A percentile compares a stretch with the other conserved stretches of the same genome.
phyloP scores from a whole-genome alignment of 1,284 basidiomycete genomes.

The Lignosus rhinocerotis region DNA sequence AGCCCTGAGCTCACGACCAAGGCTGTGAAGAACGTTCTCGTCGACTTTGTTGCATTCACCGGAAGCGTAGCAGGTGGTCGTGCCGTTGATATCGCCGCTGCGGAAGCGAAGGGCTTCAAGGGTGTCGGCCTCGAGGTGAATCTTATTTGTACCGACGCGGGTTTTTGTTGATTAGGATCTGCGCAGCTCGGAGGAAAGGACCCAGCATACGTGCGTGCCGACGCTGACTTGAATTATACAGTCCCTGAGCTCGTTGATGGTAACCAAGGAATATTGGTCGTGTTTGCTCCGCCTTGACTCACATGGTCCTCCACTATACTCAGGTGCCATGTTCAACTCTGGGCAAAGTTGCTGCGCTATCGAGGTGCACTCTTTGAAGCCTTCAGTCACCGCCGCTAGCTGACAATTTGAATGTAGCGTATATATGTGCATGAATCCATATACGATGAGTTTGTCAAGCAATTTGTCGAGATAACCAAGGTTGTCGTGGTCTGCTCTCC shows the following conservation, averaged over 20 bases:
- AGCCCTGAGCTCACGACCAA: slow-evolving; percentile 64
- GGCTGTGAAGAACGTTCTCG: slow-evolving; percentile 65
- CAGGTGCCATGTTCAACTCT: slow-evolving; percentile 92
- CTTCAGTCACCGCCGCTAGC: too few species aligned
- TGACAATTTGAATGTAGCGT: slow-evolving; percentile 48
- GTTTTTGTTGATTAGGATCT: neutral
- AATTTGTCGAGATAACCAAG: slow-evolving; percentile 75
- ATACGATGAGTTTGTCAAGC: slow-evolving; percentile 80
- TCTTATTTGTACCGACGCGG: neutral
- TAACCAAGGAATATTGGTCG: slow-evolving; percentile 26
- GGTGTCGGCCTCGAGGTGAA: slow-evolving; percentile 74
- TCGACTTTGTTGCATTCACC: slow-evolving; percentile 89
- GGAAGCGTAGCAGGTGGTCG: slow-evolving; percentile 78
- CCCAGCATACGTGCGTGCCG: slow-evolving; percentile 88
- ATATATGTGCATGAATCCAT: slow-evolving; percentile 91
- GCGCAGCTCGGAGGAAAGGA: slow-evolving; percentile 91
- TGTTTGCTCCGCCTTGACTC: neutral
- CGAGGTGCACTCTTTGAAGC: slow-evolving; percentile 49
- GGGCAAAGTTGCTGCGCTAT: slow-evolving; percentile 91
- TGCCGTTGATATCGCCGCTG: slow-evolving; percentile 64
- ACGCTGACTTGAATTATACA: slow-evolving; percentile 85
- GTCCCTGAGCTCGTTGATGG: slow-evolving; percentile 90
- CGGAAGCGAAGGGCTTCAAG: slow-evolving; percentile 71
- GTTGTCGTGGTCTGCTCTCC: slow-evolving; percentile 35
- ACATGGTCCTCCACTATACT: neutral